Evolutionary conservation across 257 asterid species (phyloP).

Genomic region (Ajuga chamaepitys): DNA sequence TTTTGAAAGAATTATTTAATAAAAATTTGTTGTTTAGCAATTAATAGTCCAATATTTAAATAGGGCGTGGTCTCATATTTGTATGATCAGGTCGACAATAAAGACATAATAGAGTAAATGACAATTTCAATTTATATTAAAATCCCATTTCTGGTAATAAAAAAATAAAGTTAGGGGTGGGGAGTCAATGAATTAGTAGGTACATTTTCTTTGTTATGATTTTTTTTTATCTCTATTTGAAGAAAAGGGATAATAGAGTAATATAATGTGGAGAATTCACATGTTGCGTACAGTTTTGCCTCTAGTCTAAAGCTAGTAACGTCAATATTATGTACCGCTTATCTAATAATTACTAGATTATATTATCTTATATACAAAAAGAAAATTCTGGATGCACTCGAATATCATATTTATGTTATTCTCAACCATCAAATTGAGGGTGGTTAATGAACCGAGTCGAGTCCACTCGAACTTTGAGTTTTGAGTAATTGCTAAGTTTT

Average conservation of each 20-base stretch:
- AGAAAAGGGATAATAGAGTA: too few species aligned
- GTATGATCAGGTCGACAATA: slow-evolving; percentile 6
- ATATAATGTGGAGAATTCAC: not conserved
- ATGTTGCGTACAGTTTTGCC: not conserved
- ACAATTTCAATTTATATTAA: not conserved
- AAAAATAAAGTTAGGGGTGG: not conserved
- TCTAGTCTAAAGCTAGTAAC: slow-evolving; percentile 3
- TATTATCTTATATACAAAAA: too few species aligned
- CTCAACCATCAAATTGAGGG: too few species aligned
- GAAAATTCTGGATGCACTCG: too few species aligned
- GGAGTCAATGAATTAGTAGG: slow-evolving; percentile 17
- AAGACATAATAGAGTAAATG: slow-evolving; percentile 10
- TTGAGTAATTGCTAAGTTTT: too few species aligned
- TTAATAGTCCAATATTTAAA: not conserved
- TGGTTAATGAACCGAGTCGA: too few species aligned
- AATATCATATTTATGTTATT: too few species aligned
- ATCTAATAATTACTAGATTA: too few species aligned
- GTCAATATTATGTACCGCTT: not conserved
- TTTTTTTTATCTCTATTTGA: not conserved
- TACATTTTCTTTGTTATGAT: not conserved
- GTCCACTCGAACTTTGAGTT: too few species aligned
- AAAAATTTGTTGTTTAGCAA: slow-evolving; percentile 7
- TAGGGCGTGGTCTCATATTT: not conserved
- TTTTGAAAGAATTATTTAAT: not conserved
- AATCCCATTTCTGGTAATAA: not conserved